These are phyloP conservation scores for Dipodascus albidus DNA, from an alignment of 805 yeast genomes.

Conservation along the genomic window DNA sequence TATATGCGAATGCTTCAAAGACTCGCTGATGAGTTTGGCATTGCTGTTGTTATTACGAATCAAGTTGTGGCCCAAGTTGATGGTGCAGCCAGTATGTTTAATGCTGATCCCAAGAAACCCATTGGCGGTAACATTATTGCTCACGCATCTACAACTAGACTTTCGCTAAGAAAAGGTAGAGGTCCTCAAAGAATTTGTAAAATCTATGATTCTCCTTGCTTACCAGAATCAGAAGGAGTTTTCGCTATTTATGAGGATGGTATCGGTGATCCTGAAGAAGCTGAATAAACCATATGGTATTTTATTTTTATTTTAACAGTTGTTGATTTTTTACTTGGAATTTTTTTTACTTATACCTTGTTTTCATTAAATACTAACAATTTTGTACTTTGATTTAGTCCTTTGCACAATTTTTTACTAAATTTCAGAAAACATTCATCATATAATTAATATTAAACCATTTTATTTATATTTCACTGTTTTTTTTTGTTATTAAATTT, in stretches of 20 bases:
- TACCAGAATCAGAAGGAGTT: conserved; percentile 90
- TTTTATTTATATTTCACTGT: no score
- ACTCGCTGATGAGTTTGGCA: conserved; percentile 94
- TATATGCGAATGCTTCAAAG: conserved; percentile 86
- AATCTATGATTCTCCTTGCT: conserved; percentile 90
- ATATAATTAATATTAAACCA: no score
- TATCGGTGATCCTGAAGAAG: conserved; percentile 87
- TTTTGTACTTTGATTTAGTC: no score
- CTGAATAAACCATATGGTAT: conserved; percentile 33
- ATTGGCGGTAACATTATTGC: conserved; percentile 98
- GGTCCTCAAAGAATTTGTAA: conserved; percentile 91
- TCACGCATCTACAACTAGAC: conserved; percentile 89
- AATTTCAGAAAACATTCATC: no score
- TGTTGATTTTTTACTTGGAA: no score
- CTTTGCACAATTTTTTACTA: no score
- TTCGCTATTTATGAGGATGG: conserved; percentile 97
- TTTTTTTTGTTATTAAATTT: no score
- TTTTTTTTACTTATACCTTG: no score
- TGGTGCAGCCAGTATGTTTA: conserved; percentile 62
- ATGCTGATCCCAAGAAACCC: conserved; percentile 96
- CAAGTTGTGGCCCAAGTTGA: conserved; percentile 98
- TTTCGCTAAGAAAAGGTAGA: conserved; percentile 80
- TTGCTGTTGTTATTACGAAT: conserved; percentile 90
- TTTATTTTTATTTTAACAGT: neutral
- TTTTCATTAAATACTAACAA: no score